Evolutionary conservation across 441 rosid species (phyloP).

Genomic region (Corymbia calophylla): DNA sequence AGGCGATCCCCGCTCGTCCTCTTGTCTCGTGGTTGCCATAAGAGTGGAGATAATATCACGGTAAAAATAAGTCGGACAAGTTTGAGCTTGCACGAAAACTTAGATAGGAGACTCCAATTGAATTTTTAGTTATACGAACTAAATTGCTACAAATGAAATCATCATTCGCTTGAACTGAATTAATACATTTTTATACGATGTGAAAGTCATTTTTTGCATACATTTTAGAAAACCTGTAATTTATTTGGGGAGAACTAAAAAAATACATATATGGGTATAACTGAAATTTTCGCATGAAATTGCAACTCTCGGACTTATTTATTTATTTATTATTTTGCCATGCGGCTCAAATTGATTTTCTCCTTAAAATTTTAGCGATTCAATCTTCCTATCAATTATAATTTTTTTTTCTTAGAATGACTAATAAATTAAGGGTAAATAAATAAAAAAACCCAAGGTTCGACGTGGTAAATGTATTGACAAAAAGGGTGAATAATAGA

Average conservation of each 20-base stretch:
- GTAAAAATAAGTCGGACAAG: neutral
- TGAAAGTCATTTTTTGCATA: neutral
- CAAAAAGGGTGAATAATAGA: neutral
- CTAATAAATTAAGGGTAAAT: neutral
- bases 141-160: neutral
- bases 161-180: neutral
- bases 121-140: neutral
- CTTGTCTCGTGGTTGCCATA: rapidly evolving
- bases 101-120: neutral
- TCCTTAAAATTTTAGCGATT: neutral
- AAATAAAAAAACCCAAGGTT: neutral
- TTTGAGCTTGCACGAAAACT: rapidly evolving
- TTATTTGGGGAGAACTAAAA: neutral
- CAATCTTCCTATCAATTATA: neutral
- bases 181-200: neutral
- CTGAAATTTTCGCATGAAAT: neutral
- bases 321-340: neutral
- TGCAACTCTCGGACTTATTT: neutral
- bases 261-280: neutral
- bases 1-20: neutral
- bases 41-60: neutral
- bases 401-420: neutral
- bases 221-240: neutral
- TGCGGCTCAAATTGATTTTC: neutral
- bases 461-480: neutral